Conservation (phyloP, 2,329 filamentous ascomycete species). For the Monascus ruber region DNA sequence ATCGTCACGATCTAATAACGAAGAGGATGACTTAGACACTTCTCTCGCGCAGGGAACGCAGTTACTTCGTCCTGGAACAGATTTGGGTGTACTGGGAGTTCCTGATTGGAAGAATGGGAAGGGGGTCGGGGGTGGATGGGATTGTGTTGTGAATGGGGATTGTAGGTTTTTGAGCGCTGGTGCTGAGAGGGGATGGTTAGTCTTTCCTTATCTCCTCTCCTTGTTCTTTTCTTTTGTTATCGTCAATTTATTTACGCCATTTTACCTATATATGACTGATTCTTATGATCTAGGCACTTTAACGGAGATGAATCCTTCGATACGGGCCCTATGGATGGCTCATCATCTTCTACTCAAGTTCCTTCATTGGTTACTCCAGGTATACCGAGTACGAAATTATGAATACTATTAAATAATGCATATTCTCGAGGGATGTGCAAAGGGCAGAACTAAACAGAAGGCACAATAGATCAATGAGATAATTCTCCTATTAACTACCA, state of each 20-base stretch:
- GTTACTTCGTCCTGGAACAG: constrained; percentile 8
- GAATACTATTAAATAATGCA: not conserved
- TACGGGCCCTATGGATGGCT: constrained; percentile 17
- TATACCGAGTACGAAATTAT: constrained; percentile 13
- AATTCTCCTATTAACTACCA: not conserved
- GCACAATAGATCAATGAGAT: not conserved
- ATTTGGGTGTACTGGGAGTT: constrained; percentile 4
- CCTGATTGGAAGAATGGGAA: constrained; percentile 46
- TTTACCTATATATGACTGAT: too few relatives aligned
- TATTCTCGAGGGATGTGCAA: not conserved
- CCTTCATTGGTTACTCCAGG: constrained; percentile 9
- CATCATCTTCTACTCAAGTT: not conserved
- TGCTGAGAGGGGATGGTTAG: constrained; percentile 79
- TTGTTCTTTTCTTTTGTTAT: constrained; percentile 5
- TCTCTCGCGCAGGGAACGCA: constrained; percentile 19
- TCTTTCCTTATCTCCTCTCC: constrained; percentile 15
- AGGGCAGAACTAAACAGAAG: not conserved
- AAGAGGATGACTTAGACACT: constrained; percentile 10
- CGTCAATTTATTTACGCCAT: constrained; percentile 9
- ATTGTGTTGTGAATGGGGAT: constrained; percentile 68
- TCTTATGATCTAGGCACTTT: constrained; percentile 27
- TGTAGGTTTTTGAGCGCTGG: constrained; percentile 71
- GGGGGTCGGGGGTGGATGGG: constrained; percentile 67
- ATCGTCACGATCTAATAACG: not conserved
- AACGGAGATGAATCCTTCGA: constrained; percentile 37